Evolutionary conservation across 306 rosid genomes (phyloP).

Genomic region (Fagus sylvatica): DNA sequence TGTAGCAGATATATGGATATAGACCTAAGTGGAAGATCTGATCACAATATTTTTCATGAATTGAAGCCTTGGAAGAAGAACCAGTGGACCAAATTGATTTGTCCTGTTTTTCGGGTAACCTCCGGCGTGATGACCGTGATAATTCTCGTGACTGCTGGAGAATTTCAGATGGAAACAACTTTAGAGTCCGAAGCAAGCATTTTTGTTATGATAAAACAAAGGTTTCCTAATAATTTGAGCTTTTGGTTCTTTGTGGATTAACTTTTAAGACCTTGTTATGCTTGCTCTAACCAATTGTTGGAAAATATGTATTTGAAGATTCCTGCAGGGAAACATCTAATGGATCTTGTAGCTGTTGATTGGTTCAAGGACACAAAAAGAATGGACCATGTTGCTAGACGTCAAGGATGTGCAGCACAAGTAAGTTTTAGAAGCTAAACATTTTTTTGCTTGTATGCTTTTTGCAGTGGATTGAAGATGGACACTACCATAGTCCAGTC

Average conservation of each 20-base stretch:
- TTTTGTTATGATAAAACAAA: constrained; percentile 84
- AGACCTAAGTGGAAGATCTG: constrained; percentile 22
- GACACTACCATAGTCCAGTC: neutral
- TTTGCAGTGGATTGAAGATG: neutral
- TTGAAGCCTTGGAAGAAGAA: constrained; percentile 79
- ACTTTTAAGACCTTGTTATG: constrained; percentile 13
- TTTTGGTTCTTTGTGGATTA: constrained; percentile 18
- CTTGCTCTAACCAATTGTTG: constrained; percentile 34
- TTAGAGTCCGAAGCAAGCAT: constrained; percentile 92
- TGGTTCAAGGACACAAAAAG: constrained; percentile 98
- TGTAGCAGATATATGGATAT: neutral
- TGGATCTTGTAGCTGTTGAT: constrained; percentile 98
- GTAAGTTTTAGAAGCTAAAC: constrained; percentile 43
- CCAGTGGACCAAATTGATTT: constrained; percentile 69
- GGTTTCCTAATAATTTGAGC: constrained; percentile 44
- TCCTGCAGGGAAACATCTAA: constrained; percentile 92
- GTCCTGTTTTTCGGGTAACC: constrained; percentile 84
- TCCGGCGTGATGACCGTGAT: constrained; percentile 76
- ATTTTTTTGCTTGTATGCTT: neutral
- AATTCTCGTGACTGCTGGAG: constrained; percentile 95
- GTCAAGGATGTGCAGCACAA: constrained; percentile 95
- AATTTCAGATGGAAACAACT: constrained; percentile 90
- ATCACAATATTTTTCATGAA: constrained; percentile 39
- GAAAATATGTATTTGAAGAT: constrained; percentile 48
- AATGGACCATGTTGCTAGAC: constrained; percentile 94